These are phyloP conservation scores for Botrytis fabae DNA, from an alignment of 2,329 filamentous ascomycete species.

Conservation along the genomic window DNA sequence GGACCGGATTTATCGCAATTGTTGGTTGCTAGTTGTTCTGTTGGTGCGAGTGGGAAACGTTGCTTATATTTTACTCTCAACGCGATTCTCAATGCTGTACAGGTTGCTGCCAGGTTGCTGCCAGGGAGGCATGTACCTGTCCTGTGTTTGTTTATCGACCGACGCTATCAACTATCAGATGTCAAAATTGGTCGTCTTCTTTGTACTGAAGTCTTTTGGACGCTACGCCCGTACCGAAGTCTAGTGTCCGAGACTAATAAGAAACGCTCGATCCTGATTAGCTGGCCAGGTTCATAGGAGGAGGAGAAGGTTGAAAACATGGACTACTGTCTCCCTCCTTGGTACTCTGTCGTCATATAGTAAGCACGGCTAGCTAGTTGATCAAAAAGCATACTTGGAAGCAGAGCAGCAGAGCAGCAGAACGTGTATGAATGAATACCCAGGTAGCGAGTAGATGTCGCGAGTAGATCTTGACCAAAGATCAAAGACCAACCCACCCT, in stretches of 20 bases:
- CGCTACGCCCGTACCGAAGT: neutral
- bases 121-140: neutral
- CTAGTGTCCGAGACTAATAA: neutral
- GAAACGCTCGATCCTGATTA: neutral
- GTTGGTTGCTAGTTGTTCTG: neutral
- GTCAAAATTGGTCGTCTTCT: neutral
- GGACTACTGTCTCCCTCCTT: neutral
- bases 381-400: neutral
- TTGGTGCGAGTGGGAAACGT: neutral
- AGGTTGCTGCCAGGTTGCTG: neutral
- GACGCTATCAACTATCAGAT: neutral
- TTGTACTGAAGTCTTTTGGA: neutral
- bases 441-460: no score
- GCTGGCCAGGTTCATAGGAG: neutral
- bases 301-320: neutral
- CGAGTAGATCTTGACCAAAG: no score
- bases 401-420: no score
- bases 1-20: neutral
- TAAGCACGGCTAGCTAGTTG: neutral
- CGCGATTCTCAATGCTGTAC: neutral
- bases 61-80: neutral
- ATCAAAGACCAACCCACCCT: no score
- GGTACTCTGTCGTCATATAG: constrained; percentile 2
- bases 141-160: neutral
- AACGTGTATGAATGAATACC: no score